Percentiles rank a stretch among this genome's conserved stretches.
phyloP scores from a whole-genome alignment of 1,284 basidiomycete species.

The Heterobasidion occidentale region DNA sequence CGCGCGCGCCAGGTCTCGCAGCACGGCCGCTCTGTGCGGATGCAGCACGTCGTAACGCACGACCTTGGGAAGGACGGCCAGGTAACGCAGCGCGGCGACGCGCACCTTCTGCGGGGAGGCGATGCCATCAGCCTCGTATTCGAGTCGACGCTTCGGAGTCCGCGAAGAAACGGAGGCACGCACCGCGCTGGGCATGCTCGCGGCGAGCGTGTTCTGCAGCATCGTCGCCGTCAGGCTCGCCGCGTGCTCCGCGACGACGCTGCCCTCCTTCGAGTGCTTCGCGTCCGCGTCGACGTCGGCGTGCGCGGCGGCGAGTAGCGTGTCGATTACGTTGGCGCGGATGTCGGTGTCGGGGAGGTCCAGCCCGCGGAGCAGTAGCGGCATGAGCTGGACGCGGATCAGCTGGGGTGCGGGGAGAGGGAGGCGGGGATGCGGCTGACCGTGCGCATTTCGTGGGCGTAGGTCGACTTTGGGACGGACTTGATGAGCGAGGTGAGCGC shows the following conservation, averaged over 20 bases:
- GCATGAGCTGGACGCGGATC: conserved; percentile 63
- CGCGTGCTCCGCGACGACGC: conserved; percentile 59
- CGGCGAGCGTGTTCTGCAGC: conserved; percentile 48
- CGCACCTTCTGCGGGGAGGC: conserved; percentile 54
- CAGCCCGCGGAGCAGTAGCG: conserved; percentile 82
- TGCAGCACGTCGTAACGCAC: conserved; percentile 78
- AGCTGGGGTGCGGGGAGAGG: not conserved
- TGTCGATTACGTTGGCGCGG: conserved; percentile 75
- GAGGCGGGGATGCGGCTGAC: conserved; percentile 30
- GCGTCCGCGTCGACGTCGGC: conserved; percentile 48
- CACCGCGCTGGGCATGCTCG: conserved; percentile 48
- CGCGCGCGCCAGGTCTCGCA: conserved; percentile 65
- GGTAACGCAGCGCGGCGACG: conserved; percentile 64
- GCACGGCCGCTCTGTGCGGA: conserved; percentile 61
- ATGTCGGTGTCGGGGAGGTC: conserved; percentile 69
- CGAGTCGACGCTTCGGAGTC: not conserved
- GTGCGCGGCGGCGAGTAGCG: conserved; percentile 53
- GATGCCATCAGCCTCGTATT: not conserved
- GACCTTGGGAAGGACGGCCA: conserved; percentile 64
- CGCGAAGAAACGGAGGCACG: conserved; percentile 13
- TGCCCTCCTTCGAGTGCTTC: conserved; percentile 26
- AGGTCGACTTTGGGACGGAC: conserved; percentile 72
- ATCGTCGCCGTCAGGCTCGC: conserved; percentile 65
- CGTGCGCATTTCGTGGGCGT: conserved; percentile 56
- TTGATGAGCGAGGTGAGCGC: conserved; percentile 81